Evolutionary conservation across 2,329 filamentous ascomycete species (phyloP).

Genomic region (Cladosporium sp.): DNA sequence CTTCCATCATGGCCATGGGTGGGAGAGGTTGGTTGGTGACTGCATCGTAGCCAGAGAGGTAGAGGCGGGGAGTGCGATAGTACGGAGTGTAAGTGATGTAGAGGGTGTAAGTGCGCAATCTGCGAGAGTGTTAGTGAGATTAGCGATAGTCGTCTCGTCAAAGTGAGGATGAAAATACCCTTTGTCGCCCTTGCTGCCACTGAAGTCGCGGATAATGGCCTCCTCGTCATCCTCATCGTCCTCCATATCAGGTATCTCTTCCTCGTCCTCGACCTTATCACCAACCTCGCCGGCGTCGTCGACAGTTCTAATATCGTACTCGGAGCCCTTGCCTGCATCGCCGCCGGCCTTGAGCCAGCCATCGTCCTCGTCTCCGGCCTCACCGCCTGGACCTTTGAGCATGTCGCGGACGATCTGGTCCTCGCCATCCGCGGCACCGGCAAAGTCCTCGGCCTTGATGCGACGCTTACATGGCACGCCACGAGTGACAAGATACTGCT

Average conservation of each 20-base stretch:
- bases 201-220: conserved; percentile 82
- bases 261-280: conserved; percentile 66
- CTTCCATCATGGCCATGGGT: conserved; percentile 88
- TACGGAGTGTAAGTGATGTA: conserved; percentile 98
- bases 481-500: conserved; percentile 92
- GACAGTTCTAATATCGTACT: conserved; percentile 79
- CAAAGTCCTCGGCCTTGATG: conserved; percentile 82
- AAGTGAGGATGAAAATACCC: conserved; percentile 45
- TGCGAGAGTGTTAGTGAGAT: conserved; percentile 26
- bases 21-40: conserved; percentile 61
- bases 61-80: conserved; percentile 92
- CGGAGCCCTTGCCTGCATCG: conserved; percentile 43
- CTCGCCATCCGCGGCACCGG: conserved; percentile 78
- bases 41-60: conserved; percentile 84
- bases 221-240: conserved; percentile 92
- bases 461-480: conserved; percentile 91
- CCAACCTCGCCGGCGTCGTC: conserved; percentile 85
- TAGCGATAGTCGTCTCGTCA: not conserved
- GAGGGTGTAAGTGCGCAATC: conserved; percentile 86
- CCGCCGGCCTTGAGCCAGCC: conserved; percentile 89
- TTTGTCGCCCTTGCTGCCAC: conserved; percentile 45
- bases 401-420: conserved; percentile 82
- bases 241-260: conserved; percentile 96
- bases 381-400: conserved; percentile 49
- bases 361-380: conserved; percentile 61